Base-by-base conservation (phyloP, 2,329 filamentous ascomycete species). In the Trichoderma breve region DNA sequence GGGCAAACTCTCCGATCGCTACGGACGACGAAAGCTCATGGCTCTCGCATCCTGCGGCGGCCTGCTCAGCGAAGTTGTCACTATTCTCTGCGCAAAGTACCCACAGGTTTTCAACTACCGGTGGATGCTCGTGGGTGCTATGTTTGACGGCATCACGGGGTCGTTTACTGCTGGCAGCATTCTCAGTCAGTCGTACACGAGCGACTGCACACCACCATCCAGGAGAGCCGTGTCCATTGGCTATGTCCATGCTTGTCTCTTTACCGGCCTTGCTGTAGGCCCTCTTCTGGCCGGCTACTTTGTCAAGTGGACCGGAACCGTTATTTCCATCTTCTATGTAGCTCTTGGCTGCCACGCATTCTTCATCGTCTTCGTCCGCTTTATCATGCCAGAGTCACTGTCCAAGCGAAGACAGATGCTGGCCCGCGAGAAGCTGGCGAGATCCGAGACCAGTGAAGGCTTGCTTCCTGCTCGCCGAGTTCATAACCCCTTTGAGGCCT, bases 201-300 rank as follows among this genome's bases (percentile, higher is more conserved):
- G 93, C 53, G 96, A 99, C 81, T 97, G 94, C 81, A 95, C 94
- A 0, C 85, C 92, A 4, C 93, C 94, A 0, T 91, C 92, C 34
- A 89, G 89, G 77, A 90, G 96, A 24, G 93, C 92, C 73, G 92
- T 97, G 8, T 89, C 91, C 5, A 96, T 98, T 80, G 95, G 94
- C 7, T 95, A 95, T 79, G 91, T 98, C 76, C 93, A 98, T 77
- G 94, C 93, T 12, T 94, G 92, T 75, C 85, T 99, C 9, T 98
- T 97, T 80, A 87, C 88, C 2, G 96, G 96, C n/a, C 89, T 98
- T 60, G 95, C 96, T 0, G 82, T 95, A 36, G 96, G 96, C 0
- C 96, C 96, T 8, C 86, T 97, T 3, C 78, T 97, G 26, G 92
- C 94, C 0, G 95, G 92, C 2, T 91, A 93, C 76, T 85, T 98